Percentiles rank a stretch among this genome's conserved stretches.
These are phyloP conservation scores for Cyberlindnera meyerae DNA, from an alignment of 805 yeast genomes.

Conservation along the genomic window DNA sequence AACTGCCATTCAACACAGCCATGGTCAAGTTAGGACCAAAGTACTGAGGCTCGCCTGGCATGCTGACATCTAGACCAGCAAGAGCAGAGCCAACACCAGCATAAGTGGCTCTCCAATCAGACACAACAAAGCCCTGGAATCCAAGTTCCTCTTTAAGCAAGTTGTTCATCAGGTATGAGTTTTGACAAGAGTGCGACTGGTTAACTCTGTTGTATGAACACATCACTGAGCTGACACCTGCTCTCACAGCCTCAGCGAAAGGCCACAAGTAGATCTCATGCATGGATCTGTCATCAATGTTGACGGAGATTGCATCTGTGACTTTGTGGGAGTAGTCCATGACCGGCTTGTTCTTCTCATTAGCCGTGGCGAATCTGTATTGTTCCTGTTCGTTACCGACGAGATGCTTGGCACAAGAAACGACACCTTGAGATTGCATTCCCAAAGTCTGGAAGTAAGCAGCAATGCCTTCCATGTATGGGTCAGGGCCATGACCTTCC, in stretches of 20 bases:
- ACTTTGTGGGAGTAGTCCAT: conserved; percentile 32
- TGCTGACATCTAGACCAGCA: conserved; percentile 55
- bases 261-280: conserved; percentile 57
- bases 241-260: conserved; percentile 47
- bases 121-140: conserved; percentile 47
- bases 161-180: conserved; percentile 36
- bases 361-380: conserved; percentile 45
- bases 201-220: conserved; percentile 55
- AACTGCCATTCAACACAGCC: conserved; percentile 35
- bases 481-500: conserved; percentile 58
- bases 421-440: conserved; percentile 48
- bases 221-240: conserved; percentile 49
- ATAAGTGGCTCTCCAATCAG: conserved; percentile 56
- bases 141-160: conserved; percentile 49
- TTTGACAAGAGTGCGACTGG: conserved; percentile 48
- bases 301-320: conserved; percentile 13
- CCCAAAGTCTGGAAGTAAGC: conserved; percentile 49
- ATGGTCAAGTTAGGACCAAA: conserved; percentile 40
- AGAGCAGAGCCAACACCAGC: conserved; percentile 39
- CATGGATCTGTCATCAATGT: conserved; percentile 45
- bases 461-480: conserved; percentile 50
- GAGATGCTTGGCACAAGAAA: conserved; percentile 52
- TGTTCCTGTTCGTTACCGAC: conserved; percentile 57
- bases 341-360: conserved; percentile 40
- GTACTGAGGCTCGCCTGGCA: conserved; percentile 35